phyloP scores from a whole-genome alignment of 108 stramenopile species.

The Skeletonema tropicum region DNA sequence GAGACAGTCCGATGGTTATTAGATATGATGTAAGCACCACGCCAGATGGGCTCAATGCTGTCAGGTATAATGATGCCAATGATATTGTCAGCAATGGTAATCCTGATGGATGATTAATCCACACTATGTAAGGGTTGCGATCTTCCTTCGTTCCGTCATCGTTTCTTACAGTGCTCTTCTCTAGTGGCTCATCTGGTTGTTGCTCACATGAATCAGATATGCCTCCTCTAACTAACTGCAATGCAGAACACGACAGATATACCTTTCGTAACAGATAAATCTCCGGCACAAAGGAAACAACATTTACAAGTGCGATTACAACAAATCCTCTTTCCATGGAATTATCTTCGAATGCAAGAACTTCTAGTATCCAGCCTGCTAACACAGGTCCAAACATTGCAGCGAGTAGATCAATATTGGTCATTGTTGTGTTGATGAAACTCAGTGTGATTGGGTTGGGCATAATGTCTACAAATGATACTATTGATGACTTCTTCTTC shows the following conservation, averaged over 20 bases:
- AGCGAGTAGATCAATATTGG: conserved; percentile 26
- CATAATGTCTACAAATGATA: not conserved
- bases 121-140: conserved; percentile 23
- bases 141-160: not conserved
- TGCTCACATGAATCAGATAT: too few relatives aligned
- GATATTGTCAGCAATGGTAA: conserved; percentile 31
- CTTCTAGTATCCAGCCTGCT: conserved; percentile 25
- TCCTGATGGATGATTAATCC: conserved; percentile 36
- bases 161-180: not conserved
- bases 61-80: conserved; percentile 29
- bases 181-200: not conserved
- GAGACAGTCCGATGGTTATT: conserved; percentile 21
- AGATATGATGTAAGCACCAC: conserved; percentile 46
- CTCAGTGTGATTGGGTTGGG: conserved; percentile 1
- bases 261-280: conserved; percentile 19
- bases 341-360: not conserved
- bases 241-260: conserved; percentile 21
- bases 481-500: not conserved
- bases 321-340: conserved; percentile 32
- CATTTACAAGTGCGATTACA: conserved; percentile 25
- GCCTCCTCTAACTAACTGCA: conserved; percentile 3
- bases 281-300: conserved; percentile 28
- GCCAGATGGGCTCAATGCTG: conserved; percentile 38
- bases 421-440: conserved; percentile 36
- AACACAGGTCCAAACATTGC: conserved; percentile 28